Evolutionary conservation across 805 yeast genomes (phyloP).

Genomic region (Candida stauntonica): DNA sequence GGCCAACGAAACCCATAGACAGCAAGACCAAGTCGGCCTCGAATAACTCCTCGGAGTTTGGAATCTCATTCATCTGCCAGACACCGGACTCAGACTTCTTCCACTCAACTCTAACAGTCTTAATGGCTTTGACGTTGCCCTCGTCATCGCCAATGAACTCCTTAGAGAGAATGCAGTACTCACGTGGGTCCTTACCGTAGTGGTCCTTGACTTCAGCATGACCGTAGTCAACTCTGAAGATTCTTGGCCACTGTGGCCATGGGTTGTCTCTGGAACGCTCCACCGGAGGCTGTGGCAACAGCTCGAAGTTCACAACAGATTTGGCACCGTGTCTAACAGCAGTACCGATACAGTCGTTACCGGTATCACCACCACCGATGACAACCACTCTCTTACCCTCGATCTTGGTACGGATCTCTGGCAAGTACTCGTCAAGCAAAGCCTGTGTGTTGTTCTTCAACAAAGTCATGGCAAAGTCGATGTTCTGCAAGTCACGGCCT

Average conservation of each 20-base stretch:
- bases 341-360: conserved; percentile 98
- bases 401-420: conserved; percentile 63
- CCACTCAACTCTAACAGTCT: conserved; percentile 98
- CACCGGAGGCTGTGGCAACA: conserved; percentile 87
- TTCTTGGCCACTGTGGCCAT: conserved; percentile 99
- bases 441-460: conserved; percentile 88
- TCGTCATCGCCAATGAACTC: conserved; percentile 94
- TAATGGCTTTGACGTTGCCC: conserved; percentile 92
- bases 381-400: conserved; percentile 90
- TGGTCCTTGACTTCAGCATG: conserved; percentile 93
- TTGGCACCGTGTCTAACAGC: conserved; percentile 96
- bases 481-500: conserved; percentile 86
- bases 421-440: conserved; percentile 74
- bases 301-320: conserved; percentile 89
- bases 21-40: conserved; percentile 91
- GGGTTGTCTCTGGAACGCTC: conserved; percentile 91
- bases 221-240: conserved; percentile 97
- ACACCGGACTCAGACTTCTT: conserved; percentile 92
- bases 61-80: conserved; percentile 98
- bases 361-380: conserved; percentile 99
- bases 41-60: conserved; percentile 90
- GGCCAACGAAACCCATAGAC: conserved; percentile 98
- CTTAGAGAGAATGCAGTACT: conserved; percentile 90
- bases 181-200: conserved; percentile 97
- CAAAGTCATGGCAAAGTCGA: conserved; percentile 92